phyloP scores from a whole-genome alignment of 148 eudicot genomes.

The Cornus florida region DNA sequence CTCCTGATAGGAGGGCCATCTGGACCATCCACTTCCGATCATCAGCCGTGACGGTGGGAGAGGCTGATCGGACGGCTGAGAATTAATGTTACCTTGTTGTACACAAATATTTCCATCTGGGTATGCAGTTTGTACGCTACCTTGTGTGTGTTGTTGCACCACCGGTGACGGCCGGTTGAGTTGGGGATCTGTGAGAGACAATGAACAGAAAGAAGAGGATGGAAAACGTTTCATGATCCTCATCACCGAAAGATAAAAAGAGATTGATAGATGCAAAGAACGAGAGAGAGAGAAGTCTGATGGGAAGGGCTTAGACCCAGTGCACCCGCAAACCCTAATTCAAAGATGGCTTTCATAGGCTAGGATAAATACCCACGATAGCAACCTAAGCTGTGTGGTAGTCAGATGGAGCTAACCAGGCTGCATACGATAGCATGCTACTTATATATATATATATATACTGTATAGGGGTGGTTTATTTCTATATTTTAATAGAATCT shows the following conservation, averaged over 20 bases:
- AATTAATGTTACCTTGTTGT: not conserved
- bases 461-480: no score
- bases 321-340: no score
- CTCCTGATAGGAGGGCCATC: constrained; percentile 9
- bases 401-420: no score
- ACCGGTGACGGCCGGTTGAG: constrained; percentile 33
- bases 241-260: constrained; percentile 17
- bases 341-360: no score
- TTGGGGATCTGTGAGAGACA: constrained; percentile 48
- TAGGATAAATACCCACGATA: no score
- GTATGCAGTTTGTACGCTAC: not conserved
- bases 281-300: no score
- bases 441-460: no score
- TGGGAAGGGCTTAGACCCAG: no score
- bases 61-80: constrained; percentile 34
- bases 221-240: constrained; percentile 78
- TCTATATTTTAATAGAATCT: no score
- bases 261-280: not conserved
- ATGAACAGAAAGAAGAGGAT: constrained; percentile 41
- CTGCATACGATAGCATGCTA: no score
- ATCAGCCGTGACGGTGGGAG: constrained; percentile 15
- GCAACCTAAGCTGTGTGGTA: no score
- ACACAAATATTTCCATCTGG: not conserved
- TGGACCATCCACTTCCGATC: constrained; percentile 22
- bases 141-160: constrained; percentile 18